Base-by-base conservation (phyloP, 768 basidiomycete genomes). In the Mycena sanguinolenta region DNA sequence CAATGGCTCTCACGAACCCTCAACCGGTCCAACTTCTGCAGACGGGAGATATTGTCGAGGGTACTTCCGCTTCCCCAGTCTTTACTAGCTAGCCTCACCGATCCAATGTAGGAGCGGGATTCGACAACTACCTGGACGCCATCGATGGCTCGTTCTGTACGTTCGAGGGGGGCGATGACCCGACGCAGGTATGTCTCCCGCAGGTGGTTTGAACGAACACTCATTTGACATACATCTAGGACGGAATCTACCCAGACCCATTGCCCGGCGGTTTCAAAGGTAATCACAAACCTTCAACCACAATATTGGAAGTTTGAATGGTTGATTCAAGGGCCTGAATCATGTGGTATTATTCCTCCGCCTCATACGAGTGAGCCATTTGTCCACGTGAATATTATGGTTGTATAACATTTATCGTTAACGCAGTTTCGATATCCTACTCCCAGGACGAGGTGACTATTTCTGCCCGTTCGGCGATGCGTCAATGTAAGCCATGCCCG, bases 131-230 rank as follows among this genome's bases (percentile, higher is more conserved):
- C 62, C 80, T 87, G 25, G 85, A 87, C 70, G 86, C 83, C 1
- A 42, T 72, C 36, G 71, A 72, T 28, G 67, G 63, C 0, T 74
- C 78, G 3, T 87, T 79, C 72, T 87, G 86, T 63, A 81, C 80
- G 0, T 87, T 81, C 60, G 81, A 85, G 58, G 86, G 86, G 9
- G 86, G 86, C 1, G 84, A 87, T 38, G 81, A 86, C 69, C 79
- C 82, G 1, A 63, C 17, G 2, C 68, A 77, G 74, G 76, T 70
- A 16, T 9, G 30, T 21, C 0, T 32, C 6, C 21, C 4, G 9
- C 12, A 14, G n/a, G 14, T 23, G 21, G 21, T 23, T 7, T 21
- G 0, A 9, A 2, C 2, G 13, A 44, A 23, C 6, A 25, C 44
- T 10, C 12, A 16, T 32, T n/a, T 38, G 25, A 58, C 30, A 34